A percentile compares a stretch with the other conserved stretches of the same genome.
phyloP scores from a whole-genome alignment of 2,329 filamentous ascomycete species.

The Claviceps monticola region DNA sequence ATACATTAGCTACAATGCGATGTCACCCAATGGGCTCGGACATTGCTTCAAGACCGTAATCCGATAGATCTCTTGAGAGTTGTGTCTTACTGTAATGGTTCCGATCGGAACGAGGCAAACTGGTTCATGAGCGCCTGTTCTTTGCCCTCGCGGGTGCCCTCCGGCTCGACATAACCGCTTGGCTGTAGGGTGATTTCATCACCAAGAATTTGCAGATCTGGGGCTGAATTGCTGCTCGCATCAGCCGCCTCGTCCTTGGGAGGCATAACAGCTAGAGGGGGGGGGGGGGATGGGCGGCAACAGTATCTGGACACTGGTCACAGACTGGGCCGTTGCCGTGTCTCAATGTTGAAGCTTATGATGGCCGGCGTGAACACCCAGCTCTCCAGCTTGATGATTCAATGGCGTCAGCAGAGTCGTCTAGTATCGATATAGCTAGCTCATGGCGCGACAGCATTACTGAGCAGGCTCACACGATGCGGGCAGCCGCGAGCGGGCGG shows the following conservation, averaged over 20 bases:
- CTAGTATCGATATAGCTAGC: not conserved
- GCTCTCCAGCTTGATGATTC: not conserved
- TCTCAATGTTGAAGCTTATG: not conserved
- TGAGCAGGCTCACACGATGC: not conserved
- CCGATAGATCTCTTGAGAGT: no score
- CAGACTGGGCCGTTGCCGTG: not conserved
- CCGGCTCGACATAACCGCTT: conserved; percentile 48
- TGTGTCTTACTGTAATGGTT: conserved; percentile 41
- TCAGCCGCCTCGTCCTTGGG: conserved; percentile 17
- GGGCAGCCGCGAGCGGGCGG: no score
- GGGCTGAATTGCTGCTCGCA: conserved; percentile 35
- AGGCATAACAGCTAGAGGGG: conserved; percentile 14
- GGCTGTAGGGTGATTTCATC: conserved; percentile 63
- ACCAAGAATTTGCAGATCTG: conserved; percentile 66
- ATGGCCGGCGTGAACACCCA: not conserved
- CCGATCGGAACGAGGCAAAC: conserved; percentile 72
- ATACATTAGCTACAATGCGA: not conserved
- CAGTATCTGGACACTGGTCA: not conserved
- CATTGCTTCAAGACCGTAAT: no score
- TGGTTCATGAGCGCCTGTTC: conserved; percentile 65
- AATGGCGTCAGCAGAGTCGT: not conserved
- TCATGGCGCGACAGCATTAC: conserved; percentile 1
- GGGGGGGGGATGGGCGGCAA: not conserved
- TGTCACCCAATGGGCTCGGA: not conserved
- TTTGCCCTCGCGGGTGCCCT: conserved; percentile 33